phyloP scores from a whole-genome alignment of 768 basidiomycete species.

The Fibroporia radiculosa region DNA sequence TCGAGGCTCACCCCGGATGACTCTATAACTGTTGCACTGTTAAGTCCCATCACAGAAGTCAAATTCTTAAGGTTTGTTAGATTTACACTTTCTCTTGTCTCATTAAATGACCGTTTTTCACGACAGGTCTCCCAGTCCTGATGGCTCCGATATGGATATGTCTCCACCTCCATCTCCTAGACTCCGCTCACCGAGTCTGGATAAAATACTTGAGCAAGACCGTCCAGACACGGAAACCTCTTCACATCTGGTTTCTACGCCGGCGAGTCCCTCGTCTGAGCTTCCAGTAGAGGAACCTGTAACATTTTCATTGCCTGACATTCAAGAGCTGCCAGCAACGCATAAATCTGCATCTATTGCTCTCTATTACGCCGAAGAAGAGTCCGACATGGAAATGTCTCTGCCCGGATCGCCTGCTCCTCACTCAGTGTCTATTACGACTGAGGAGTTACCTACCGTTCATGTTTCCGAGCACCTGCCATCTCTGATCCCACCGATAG shows the following conservation, averaged over 20 bases:
- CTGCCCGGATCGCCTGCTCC: conserved; percentile 5
- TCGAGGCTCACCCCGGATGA: neutral
- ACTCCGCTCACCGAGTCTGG: neutral
- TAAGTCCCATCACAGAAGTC: neutral
- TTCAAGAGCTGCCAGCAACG: neutral
- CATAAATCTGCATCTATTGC: neutral
- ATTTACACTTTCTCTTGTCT: neutral
- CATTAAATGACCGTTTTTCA: neutral
- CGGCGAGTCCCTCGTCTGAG: neutral
- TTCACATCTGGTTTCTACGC: neutral
- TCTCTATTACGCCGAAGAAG: conserved; percentile 2
- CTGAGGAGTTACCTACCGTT: too few species aligned
- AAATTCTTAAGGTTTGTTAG: neutral
- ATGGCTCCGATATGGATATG: conserved; percentile 5
- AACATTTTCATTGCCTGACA: neutral
- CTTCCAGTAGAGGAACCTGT: neutral
- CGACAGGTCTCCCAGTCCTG: neutral
- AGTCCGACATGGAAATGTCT: conserved; percentile 15
- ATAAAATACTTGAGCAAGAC: neutral
- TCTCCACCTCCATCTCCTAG: conserved; percentile 1
- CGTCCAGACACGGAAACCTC: neutral
- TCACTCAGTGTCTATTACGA: too few species aligned
- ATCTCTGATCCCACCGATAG: too few species aligned
- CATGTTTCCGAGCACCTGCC: too few species aligned
- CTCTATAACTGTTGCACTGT: neutral